A percentile compares a stretch with the other conserved stretches of the same genome.
phyloP scores from a whole-genome alignment of 768 basidiomycete genomes.

The Paxillus involutus region DNA sequence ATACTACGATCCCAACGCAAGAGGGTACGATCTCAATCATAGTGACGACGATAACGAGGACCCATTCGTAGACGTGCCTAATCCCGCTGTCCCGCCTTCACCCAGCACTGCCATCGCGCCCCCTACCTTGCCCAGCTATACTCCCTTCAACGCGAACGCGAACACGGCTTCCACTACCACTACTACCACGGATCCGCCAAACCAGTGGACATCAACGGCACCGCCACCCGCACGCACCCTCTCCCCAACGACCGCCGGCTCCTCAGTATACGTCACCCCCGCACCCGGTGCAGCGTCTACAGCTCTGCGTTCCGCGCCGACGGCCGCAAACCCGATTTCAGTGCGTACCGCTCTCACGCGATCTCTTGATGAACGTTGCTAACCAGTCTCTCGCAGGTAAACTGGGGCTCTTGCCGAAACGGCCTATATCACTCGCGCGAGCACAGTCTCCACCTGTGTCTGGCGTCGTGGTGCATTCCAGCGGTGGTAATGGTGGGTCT shows the following conservation, averaged over 20 bases:
- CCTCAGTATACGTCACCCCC: not conserved
- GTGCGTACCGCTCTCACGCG: slow-evolving; percentile 19
- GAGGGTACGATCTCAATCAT: slow-evolving; percentile 29
- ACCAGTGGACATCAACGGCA: not conserved
- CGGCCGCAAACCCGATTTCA: slow-evolving; percentile 27
- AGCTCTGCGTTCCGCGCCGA: too few species aligned
- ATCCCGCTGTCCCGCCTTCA: not conserved
- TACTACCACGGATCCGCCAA: slow-evolving; percentile 2
- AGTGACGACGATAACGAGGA: slow-evolving; percentile 13
- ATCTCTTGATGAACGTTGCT: not conserved
- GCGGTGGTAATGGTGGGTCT: not conserved
- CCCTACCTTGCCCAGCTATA: not conserved
- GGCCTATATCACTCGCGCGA: slow-evolving; percentile 60
- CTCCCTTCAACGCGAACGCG: not conserved
- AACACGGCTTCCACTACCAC: not conserved
- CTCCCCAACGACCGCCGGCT: slow-evolving; percentile 9
- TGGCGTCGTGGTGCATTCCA: not conserved
- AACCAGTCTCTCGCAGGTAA: slow-evolving; percentile 42
- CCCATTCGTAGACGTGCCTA: slow-evolving; percentile 7
- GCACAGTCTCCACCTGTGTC: slow-evolving; percentile 28
- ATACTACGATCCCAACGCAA: slow-evolving; percentile 37
- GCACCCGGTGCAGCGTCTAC: not conserved
- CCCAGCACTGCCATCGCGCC: not conserved
- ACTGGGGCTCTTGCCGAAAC: slow-evolving; percentile 70
- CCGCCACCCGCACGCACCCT: slow-evolving; percentile 3